Evolutionary conservation across 768 basidiomycete species (phyloP).

Genomic region (Mycena vitilis): DNA sequence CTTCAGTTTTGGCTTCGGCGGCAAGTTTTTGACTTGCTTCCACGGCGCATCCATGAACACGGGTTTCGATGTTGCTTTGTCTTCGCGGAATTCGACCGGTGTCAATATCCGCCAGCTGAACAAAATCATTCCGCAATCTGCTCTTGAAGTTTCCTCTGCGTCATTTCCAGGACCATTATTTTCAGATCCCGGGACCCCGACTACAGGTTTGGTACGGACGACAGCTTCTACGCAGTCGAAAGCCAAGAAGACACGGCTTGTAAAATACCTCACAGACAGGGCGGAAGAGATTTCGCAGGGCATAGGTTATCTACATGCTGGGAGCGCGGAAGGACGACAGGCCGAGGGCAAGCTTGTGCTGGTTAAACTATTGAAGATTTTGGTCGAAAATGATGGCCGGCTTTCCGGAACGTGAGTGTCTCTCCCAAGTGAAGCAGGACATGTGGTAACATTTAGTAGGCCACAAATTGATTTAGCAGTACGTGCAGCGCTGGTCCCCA

Average conservation of each 20-base stretch:
- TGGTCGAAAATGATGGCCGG: constrained; percentile 92
- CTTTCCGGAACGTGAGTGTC: constrained; percentile 83
- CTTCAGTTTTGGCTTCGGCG: constrained; percentile 94
- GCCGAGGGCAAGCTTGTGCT: constrained; percentile 84
- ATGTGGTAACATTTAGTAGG: constrained; percentile 41
- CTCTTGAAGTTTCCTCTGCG: constrained; percentile 62
- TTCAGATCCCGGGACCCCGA: constrained; percentile 75
- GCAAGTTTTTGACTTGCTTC: constrained; percentile 90
- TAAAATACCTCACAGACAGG: constrained; percentile 82
- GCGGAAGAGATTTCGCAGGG: constrained; percentile 83
- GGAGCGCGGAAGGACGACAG: constrained; percentile 62
- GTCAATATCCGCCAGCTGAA: constrained; percentile 76
- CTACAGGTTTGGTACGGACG: constrained; percentile 74
- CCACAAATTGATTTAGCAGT: constrained; percentile 80
- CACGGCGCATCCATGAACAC: constrained; percentile 76
- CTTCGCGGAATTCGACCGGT: constrained; percentile 75
- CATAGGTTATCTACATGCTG: constrained; percentile 72
- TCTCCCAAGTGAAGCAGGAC: constrained; percentile 9
- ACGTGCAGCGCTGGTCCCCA: constrained; percentile 77
- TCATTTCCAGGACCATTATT: constrained; percentile 91
- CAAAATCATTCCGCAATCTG: constrained; percentile 76
- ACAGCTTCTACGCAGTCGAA: constrained; percentile 73
- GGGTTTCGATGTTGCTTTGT: constrained; percentile 82
- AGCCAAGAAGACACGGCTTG: constrained; percentile 83
- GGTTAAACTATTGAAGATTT: constrained; percentile 76